Evolutionary conservation across 148 eudicot genomes (phyloP).

Genomic region (Amaranthus palmeri): DNA sequence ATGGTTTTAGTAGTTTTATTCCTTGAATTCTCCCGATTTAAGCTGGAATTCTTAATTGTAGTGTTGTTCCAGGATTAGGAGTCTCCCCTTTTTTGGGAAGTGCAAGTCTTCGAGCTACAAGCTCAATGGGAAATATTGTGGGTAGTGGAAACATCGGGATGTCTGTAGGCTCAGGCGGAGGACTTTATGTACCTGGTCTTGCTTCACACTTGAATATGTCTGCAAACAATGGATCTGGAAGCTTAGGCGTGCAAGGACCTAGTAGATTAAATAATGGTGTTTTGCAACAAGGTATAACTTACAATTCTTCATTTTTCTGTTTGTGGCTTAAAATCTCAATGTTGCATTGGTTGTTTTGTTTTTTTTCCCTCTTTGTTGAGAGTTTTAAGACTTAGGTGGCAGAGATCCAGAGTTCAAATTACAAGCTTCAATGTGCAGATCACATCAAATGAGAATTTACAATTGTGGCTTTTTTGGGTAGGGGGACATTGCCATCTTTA

Average conservation of each 20-base stretch:
- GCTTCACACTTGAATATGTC: conserved; percentile 71
- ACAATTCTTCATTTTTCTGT: not conserved
- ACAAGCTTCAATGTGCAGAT: no score
- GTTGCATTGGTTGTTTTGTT: no score
- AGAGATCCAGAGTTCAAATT: no score
- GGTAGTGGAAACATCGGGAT: conserved; percentile 82
- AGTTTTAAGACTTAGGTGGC: no score
- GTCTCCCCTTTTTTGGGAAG: conserved; percentile 78
- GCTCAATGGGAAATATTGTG: conserved; percentile 77
- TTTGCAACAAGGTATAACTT: conserved; percentile 84
- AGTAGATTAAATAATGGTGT: conserved; percentile 79
- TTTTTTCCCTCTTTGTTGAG: no score
- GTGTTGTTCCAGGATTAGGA: conserved; percentile 79
- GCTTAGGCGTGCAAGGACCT: conserved; percentile 71
- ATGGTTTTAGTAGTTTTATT: conserved; percentile 86
- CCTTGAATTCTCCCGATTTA: conserved; percentile 93
- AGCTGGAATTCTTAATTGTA: conserved; percentile 79
- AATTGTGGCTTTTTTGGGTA: no score
- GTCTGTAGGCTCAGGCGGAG: conserved; percentile 82
- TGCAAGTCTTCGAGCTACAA: conserved; percentile 71
- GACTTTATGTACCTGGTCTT: conserved; percentile 81
- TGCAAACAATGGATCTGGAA: conserved; percentile 77
- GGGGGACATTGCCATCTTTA: no score
- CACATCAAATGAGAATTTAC: no score
- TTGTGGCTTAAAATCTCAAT: no score